A percentile compares a stretch with the other conserved stretches of the same genome.
phyloP scores from a whole-genome alignment of 345 rosid genomes.

The Eucalyptus viminalis region DNA sequence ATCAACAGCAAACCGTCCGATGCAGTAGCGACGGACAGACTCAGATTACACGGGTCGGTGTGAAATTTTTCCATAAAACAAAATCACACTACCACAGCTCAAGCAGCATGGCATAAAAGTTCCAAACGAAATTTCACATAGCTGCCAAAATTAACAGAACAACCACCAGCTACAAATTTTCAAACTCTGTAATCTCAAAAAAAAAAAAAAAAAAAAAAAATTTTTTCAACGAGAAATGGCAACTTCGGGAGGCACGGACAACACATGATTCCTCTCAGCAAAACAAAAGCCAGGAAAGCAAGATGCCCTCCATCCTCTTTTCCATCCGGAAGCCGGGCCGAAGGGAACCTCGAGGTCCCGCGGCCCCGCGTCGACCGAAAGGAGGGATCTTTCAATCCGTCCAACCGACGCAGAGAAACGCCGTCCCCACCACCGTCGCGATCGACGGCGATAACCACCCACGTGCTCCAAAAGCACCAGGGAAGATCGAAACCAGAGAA shows the following conservation, averaged over 20 bases:
- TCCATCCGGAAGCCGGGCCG: neutral
- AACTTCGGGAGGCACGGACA: neutral
- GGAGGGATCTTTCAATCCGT: neutral
- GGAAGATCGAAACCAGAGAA: neutral
- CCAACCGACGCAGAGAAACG: neutral
- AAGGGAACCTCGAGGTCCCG: neutral
- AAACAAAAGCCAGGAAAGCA: neutral
- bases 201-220: too few species aligned
- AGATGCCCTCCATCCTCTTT: neutral
- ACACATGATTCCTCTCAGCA: neutral
- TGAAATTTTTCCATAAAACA: neutral
- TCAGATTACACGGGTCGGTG: neutral
- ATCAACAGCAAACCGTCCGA: neutral
- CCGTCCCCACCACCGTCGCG: neutral
- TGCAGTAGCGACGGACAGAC: neutral
- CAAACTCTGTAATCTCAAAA: neutral
- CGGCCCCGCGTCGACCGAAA: neutral
- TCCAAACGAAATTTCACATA: neutral
- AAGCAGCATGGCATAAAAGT: neutral
- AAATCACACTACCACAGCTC: neutral
- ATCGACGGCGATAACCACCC: neutral
- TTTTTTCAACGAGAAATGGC: neutral
- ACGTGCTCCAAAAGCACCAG: neutral
- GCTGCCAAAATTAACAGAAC: neutral
- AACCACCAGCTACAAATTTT: neutral